Conservation (phyloP, 805 yeast species). For the Sugiyamaella marilandica region DNA sequence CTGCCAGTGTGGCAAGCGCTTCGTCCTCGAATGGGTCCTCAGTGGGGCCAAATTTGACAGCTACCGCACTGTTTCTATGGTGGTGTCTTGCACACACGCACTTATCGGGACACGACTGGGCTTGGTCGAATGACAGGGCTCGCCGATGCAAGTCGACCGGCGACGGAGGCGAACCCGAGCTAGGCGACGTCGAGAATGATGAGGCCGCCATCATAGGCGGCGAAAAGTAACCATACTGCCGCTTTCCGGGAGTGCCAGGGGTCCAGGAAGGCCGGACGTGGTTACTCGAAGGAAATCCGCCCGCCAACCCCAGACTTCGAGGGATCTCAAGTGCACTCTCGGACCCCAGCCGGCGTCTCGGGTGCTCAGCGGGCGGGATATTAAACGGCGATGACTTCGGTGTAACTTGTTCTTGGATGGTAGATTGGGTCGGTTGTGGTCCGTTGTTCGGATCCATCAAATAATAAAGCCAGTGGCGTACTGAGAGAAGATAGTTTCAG, state of each 20-base stretch:
- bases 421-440: background rate
- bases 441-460: background rate
- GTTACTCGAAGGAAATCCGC: background rate
- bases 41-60: constrained; percentile 24
- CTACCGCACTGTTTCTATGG: constrained; percentile 27
- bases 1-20: background rate
- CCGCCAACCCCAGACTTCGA: background rate
- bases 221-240: background rate
- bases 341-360: constrained; percentile 2
- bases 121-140: constrained; percentile 6
- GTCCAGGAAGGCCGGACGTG: background rate
- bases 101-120: background rate
- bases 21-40: constrained; percentile 15
- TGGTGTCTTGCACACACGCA: constrained; percentile 26
- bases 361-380: background rate
- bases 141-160: constrained; percentile 5
- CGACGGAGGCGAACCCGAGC: background rate
- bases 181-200: background rate
- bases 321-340: constrained; percentile 7
- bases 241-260: background rate
- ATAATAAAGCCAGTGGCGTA: background rate
- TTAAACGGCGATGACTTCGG: background rate
- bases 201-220: background rate
- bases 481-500: too few relatives aligned
- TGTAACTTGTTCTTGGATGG: background rate